A percentile compares a stretch with the other conserved stretches of the same genome.
These are phyloP conservation scores for Jatropha curcas DNA, from an alignment of 345 rosid species.

Conservation along the genomic window DNA sequence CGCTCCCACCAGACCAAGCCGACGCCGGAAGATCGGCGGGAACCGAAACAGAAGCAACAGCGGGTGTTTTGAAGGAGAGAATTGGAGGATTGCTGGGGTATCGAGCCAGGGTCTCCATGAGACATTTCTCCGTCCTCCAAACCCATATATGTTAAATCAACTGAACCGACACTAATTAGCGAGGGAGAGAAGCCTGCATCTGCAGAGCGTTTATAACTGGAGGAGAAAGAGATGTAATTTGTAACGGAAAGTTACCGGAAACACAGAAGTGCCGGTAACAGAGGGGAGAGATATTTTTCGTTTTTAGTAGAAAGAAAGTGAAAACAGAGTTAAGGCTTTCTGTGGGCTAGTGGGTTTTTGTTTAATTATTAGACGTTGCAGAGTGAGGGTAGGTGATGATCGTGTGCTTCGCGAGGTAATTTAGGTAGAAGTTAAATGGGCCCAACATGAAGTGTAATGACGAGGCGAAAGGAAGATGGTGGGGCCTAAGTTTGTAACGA, in stretches of 20 bases:
- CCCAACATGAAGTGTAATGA: conserved; percentile 6
- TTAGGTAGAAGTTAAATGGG: not conserved
- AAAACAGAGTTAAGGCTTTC: too few species aligned
- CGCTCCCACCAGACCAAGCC: conserved; percentile 62
- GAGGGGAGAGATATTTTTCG: too few species aligned
- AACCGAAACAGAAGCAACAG: conserved; percentile 56
- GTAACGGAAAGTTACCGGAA: conserved; percentile 23
- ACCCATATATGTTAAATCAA: not conserved
- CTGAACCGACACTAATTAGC: not conserved
- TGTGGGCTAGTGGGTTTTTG: too few species aligned
- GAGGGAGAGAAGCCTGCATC: not conserved
- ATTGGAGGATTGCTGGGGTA: conserved; percentile 13
- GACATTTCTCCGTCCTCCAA: conserved; percentile 11
- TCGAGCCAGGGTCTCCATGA: not conserved
- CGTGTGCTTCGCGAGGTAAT: not conserved
- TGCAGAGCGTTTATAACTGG: too few species aligned
- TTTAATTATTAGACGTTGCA: too few species aligned
- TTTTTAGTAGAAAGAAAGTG: too few species aligned
- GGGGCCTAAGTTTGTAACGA: not conserved
- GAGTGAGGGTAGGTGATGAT: not conserved
- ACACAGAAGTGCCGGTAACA: conserved; percentile 13
- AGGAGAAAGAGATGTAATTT: not conserved
- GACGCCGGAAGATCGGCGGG: conserved; percentile 35
- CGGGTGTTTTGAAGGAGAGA: conserved; percentile 32
- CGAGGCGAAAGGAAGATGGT: not conserved